phyloP scores from a whole-genome alignment of 257 asterid genomes.

The Solanum peruvianum region DNA sequence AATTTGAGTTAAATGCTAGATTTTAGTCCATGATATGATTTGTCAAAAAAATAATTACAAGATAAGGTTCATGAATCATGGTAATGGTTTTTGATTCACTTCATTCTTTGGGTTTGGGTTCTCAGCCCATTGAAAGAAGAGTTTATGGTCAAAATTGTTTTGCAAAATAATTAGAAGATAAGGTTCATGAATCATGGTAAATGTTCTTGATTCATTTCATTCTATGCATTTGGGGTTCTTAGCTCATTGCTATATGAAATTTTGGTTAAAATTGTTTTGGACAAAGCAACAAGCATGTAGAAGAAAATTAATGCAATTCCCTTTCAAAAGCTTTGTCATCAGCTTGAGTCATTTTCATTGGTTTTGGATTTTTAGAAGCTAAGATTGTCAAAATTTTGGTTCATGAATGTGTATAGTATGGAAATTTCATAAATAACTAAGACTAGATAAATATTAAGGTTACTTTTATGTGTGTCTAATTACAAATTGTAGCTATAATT shows the following conservation, averaged over 20 bases:
- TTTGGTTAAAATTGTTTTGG: background rate
- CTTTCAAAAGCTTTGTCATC: background rate
- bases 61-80: background rate
- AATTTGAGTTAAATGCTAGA: background rate
- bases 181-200: too few species aligned
- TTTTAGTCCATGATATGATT: slow-evolving; percentile 2
- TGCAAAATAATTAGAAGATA: too few species aligned
- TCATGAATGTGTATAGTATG: background rate
- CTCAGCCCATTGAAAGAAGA: background rate
- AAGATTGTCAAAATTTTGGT: background rate
- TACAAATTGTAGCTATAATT: too few species aligned
- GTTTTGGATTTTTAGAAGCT: background rate
- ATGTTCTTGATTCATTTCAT: too few species aligned
- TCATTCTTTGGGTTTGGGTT: background rate
- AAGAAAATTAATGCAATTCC: background rate
- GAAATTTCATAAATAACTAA: too few species aligned
- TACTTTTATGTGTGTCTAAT: too few species aligned
- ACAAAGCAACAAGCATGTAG: background rate
- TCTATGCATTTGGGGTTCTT: too few species aligned
- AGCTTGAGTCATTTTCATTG: background rate
- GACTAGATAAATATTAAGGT: too few species aligned
- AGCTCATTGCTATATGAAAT: too few species aligned
- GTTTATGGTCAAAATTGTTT: too few species aligned
- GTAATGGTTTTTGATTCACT: background rate
- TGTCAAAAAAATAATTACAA: background rate